These are phyloP conservation scores for Alnus rubra DNA, from an alignment of 306 rosid genomes.

Conservation along the genomic window DNA sequence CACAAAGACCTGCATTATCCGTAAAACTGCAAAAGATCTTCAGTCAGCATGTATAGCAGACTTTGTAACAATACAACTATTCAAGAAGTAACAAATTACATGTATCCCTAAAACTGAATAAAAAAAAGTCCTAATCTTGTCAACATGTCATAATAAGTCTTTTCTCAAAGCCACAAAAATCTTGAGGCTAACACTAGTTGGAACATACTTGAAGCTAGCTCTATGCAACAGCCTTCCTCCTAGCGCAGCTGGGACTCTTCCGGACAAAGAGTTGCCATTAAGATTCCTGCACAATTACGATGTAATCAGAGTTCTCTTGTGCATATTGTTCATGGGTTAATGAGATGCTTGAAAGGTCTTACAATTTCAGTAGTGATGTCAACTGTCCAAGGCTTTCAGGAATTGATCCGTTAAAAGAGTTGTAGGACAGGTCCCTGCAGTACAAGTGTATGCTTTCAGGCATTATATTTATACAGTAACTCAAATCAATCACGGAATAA, in stretches of 20 bases:
- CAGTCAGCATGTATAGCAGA: constrained; percentile 13
- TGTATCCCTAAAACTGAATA: background rate
- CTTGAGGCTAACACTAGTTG: constrained; percentile 3
- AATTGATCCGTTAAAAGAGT: constrained; percentile 80
- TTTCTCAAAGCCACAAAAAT: constrained; percentile 10
- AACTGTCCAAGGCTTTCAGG: constrained; percentile 91
- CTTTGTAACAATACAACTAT: constrained; percentile 11
- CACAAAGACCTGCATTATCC: constrained; percentile 85
- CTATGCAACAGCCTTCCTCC: constrained; percentile 93
- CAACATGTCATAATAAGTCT: background rate
- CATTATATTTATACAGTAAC: constrained; percentile 27
- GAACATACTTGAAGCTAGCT: constrained; percentile 95
- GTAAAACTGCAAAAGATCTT: constrained; percentile 73
- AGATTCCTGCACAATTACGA: constrained; percentile 67
- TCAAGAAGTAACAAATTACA: constrained; percentile 16
- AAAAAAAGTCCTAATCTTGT: background rate
- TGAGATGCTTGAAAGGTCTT: constrained; percentile 39
- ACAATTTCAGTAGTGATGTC: constrained; percentile 67
- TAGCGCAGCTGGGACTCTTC: constrained; percentile 77
- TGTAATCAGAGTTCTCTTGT: constrained; percentile 18
- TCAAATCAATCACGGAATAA: constrained; percentile 10
- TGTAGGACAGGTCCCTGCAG: constrained; percentile 88
- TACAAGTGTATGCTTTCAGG: constrained; percentile 25
- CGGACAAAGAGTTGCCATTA: constrained; percentile 74
- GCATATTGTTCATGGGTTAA: constrained; percentile 8